Evolutionary conservation across 2,329 filamentous ascomycete genomes (phyloP), one percentile per base, ranked within the genome.

Genomic region (Tolypocladium guangdongense): DNA sequence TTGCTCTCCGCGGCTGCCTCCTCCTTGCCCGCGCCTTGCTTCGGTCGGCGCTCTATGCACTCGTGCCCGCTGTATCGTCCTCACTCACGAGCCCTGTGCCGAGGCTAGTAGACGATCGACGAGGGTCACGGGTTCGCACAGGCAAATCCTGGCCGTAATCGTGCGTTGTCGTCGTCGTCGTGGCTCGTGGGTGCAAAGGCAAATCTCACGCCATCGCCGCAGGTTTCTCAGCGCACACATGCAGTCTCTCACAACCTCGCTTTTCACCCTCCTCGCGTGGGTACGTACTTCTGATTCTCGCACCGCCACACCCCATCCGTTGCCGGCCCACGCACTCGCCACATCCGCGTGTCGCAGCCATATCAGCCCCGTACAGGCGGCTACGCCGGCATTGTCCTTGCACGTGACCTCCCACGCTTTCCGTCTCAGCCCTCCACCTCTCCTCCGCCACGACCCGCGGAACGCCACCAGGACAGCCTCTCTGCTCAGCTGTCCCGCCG

Each of bases 271-370:
- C 35, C 16, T 37, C 35, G 7, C 7, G 4, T 4, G 3, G 5
- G 38, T 22, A 41, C 38, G 20, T 24, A 24, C 20, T 22, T 24
- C 22, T 20, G 12, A 12, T 7, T 10, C 24, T 14, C 7, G 24
- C 41, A 30, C 41, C 56, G 57, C 61, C 57, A 64, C 66, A 50
- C 68, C 49, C 20, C 30, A 10, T 35, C n/a, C 7, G n/a, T n/a
- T n/a, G n/a, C 12, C 10, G 8, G n/a, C 11, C 39, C 38, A 6
- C 10, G n/a, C 39, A 39, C 45, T 18, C 33, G 33, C 47, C 47
- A 49, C 47, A 27, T 14, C 47, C 20, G 4, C 33, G 24, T 4
- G 22, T 27, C 39, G 10, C 14, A 18, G 47, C n/a, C 47, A 32
- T 20, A 27, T 27, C 47, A n/a, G 47, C 33, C 47, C 47, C 14